Percentiles rank a stretch among this genome's conserved stretches.
Evolutionary conservation across 345 rosid genomes (phyloP).

Genomic region (Lepidium sativum): DNA sequence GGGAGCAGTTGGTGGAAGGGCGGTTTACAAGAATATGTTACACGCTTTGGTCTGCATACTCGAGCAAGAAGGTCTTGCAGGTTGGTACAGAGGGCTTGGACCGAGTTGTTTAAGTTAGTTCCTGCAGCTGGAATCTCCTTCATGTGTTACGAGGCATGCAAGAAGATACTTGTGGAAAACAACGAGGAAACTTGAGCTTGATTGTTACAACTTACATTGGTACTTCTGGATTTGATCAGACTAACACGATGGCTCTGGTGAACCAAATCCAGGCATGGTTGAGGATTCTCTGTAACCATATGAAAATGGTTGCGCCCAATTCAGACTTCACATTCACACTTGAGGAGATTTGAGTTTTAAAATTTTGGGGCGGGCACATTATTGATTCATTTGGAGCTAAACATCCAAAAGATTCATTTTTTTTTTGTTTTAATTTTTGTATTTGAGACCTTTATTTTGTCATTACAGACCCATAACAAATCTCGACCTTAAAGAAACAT

Average conservation of each 20-base stretch:
- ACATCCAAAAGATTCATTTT: slow-evolving; percentile 16
- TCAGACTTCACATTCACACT: slow-evolving; percentile 9
- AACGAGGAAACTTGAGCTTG: slow-evolving; percentile 35
- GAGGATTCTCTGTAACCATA: background rate
- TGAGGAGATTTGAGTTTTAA: background rate
- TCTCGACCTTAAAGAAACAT: background rate
- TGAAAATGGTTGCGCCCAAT: background rate
- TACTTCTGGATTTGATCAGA: slow-evolving; percentile 9
- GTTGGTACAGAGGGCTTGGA: slow-evolving; percentile 80
- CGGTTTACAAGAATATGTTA: slow-evolving; percentile 70
- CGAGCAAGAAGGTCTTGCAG: slow-evolving; percentile 67
- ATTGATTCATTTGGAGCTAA: slow-evolving; percentile 12
- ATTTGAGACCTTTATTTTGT: too few relatives aligned
- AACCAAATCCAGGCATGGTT: slow-evolving; percentile 2
- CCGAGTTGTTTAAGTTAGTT: slow-evolving; percentile 89
- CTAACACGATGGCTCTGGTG: slow-evolving; percentile 4
- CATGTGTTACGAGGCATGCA: slow-evolving; percentile 96
- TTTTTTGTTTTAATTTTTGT: background rate
- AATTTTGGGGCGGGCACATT: slow-evolving; percentile 10
- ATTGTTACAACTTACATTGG: slow-evolving; percentile 1
- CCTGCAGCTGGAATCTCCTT: slow-evolving; percentile 97
- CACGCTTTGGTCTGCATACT: slow-evolving; percentile 78
- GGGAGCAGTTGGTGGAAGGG: slow-evolving; percentile 76
- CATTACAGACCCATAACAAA: background rate
- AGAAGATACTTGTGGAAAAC: slow-evolving; percentile 65